Evolutionary conservation across 768 basidiomycete species (phyloP).

Genomic region (Sporobolomyces roseus): DNA sequence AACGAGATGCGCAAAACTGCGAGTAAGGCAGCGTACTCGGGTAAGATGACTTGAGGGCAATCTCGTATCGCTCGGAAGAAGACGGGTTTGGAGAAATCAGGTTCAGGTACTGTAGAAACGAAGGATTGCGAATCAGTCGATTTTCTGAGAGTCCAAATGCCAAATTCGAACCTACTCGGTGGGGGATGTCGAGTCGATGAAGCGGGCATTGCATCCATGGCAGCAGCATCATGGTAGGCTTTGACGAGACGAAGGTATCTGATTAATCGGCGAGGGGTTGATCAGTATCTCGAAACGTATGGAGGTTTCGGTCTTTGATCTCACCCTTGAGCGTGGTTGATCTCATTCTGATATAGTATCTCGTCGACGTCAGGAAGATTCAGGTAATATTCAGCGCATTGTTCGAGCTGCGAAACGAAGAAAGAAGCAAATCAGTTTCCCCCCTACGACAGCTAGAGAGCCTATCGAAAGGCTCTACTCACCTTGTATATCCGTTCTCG

Average conservation of each 20-base stretch:
- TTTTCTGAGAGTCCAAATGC: background rate
- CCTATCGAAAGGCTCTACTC: background rate
- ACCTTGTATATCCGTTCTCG: slow-evolving; percentile 38
- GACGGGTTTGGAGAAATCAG: slow-evolving; percentile 36
- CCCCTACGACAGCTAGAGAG: rapidly evolving
- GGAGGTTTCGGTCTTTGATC: too few relatives aligned
- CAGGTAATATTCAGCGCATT: slow-evolving; percentile 36
- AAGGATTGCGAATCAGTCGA: background rate
- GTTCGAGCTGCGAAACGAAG: slow-evolving; percentile 25
- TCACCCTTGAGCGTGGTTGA: slow-evolving; percentile 32
- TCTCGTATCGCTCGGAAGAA: slow-evolving; percentile 30
- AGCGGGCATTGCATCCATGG: slow-evolving; percentile 38
- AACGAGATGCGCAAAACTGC: too few relatives aligned
- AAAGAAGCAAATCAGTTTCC: too few relatives aligned
- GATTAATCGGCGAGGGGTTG: background rate
- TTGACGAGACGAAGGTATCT: slow-evolving; percentile 37
- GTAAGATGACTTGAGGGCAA: slow-evolving; percentile 31
- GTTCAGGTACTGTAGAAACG: slow-evolving; percentile 12
- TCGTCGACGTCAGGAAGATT: slow-evolving; percentile 12
- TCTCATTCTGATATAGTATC: slow-evolving; percentile 29
- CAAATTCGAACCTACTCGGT: slow-evolving; percentile 5
- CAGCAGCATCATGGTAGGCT: slow-evolving; percentile 32
- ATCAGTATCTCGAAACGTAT: too few relatives aligned
- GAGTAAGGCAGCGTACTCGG: slow-evolving; percentile 27
- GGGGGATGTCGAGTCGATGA: slow-evolving; percentile 19